Evolutionary conservation across 2,329 filamentous ascomycete genomes (phyloP).

Genomic region (Diplodia seriata): DNA sequence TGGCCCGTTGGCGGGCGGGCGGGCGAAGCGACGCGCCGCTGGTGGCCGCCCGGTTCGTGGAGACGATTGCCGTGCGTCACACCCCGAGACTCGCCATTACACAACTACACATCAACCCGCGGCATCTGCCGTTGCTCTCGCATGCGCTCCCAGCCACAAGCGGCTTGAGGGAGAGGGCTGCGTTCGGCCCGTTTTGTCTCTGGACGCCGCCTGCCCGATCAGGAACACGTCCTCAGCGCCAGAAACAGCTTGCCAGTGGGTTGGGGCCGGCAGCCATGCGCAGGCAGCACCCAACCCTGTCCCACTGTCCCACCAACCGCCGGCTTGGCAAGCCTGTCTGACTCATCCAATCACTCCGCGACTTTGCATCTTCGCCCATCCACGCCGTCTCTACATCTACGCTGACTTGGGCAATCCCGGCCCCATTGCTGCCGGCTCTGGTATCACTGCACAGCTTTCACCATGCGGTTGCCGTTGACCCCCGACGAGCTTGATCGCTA

Average conservation of each 20-base stretch:
- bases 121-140: not conserved
- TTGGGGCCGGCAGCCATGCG: not conserved
- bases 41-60: no score
- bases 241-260: not conserved
- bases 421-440: not conserved
- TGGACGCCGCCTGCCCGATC: not conserved
- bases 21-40: not conserved
- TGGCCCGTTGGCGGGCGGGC: not conserved
- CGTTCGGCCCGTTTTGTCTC: constrained; percentile 2
- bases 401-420: not conserved
- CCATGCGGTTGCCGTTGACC: constrained; percentile 29
- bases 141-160: constrained; percentile 1
- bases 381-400: not conserved
- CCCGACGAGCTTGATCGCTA: constrained; percentile 44
- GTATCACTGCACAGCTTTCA: not conserved
- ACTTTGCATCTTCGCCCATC: not conserved
- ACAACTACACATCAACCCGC: not conserved
- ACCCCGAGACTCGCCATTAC: not conserved
- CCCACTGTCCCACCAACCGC: no score
- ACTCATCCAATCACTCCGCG: constrained; percentile 4
- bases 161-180: not conserved
- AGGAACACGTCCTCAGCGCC: not conserved
- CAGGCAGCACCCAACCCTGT: no score
- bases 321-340: not conserved
- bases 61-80: not conserved